Evolutionary conservation across 805 yeast species (phyloP), one percentile per base, ranked within the genome.

Genomic region (Myxozyma kluyveri): DNA sequence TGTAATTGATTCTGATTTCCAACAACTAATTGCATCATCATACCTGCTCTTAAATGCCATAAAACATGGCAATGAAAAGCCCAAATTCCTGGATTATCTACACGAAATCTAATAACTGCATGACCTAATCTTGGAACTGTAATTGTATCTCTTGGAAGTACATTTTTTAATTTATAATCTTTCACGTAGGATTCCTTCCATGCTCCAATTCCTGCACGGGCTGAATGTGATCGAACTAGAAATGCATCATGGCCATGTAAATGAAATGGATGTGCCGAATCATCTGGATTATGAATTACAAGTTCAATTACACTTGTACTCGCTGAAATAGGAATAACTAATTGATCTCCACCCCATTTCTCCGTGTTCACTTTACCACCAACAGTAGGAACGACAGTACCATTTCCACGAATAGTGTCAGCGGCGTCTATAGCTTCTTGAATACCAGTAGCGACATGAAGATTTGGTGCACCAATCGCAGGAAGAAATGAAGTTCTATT

Each of bases 21-120:
- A 67, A 60, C 77, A 76, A 31, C 84, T 65, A 32, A 72, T 71
- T 47, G 72, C 62, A 19, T 93, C 91, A 95, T 93, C 65, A 91
- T 78, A 64, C 99, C 98, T 74, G 91, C 97, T 64, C 83, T 78
- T 75, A 91, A 78, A 74, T 93, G 99, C 99, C 98, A 91, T 69
- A 91, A 97, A 64, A 93, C 85, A 69, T 91, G 99, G 72, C 99
- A 91, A 74, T 91, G 99, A 91, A 93, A 91, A 70, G 83, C 80
- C 99, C 98, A 91, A 24, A 89, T 88, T 74, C 99, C 99, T 26
- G 98, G 99, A 69, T 91, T 91, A 68, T 86, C 83, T 44, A 97
- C 96, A 66, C 79, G 80, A 76, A 88, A 91, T 68, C 98, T 80
- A 58, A 91, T 66, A 27, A 88, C 89, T 64, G 88, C 79, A 72